Evolutionary conservation across 2,329 filamentous ascomycete species (phyloP).

Genomic region (Penicillium sp.): DNA sequence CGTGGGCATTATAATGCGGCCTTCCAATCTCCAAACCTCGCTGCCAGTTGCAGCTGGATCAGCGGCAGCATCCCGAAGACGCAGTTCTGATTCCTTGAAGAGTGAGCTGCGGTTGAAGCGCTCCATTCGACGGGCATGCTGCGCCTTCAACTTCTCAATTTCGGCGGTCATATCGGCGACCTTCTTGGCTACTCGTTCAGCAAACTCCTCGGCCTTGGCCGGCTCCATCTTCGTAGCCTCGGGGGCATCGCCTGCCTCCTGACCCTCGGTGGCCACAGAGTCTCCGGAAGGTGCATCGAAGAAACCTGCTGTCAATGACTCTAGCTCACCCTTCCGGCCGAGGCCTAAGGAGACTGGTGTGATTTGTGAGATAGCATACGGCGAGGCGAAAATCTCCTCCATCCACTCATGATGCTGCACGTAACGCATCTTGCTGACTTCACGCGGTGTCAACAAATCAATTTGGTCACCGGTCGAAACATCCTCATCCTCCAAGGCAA

Average conservation of each 20-base stretch:
- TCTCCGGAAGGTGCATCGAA: slow-evolving; percentile 60
- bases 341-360: slow-evolving; percentile 82
- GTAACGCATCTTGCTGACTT: slow-evolving; percentile 83
- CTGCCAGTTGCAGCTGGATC: slow-evolving; percentile 53
- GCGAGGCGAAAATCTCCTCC: slow-evolving; percentile 92
- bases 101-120: slow-evolving; percentile 69
- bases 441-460: slow-evolving; percentile 82
- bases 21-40: slow-evolving; percentile 65
- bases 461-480: slow-evolving; percentile 83
- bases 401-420: slow-evolving; percentile 98
- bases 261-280: slow-evolving; percentile 24
- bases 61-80: slow-evolving; percentile 66
- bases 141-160: slow-evolving; percentile 77
- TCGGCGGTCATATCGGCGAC: slow-evolving; percentile 73
- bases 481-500: slow-evolving; percentile 78
- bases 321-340: slow-evolving; percentile 78
- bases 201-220: slow-evolving; percentile 80
- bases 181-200: slow-evolving; percentile 70
- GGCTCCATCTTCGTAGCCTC: slow-evolving; percentile 64
- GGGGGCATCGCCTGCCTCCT: slow-evolving; percentile 30
- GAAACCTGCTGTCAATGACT: slow-evolving; percentile 77
- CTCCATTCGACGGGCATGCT: slow-evolving; percentile 72
- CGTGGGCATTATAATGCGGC: slow-evolving; percentile 36
- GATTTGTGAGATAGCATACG: slow-evolving; percentile 81
- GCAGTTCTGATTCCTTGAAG: slow-evolving; percentile 71